phyloP scores from a whole-genome alignment of 805 yeast species.

The Kazachstania bromeliacearum region DNA sequence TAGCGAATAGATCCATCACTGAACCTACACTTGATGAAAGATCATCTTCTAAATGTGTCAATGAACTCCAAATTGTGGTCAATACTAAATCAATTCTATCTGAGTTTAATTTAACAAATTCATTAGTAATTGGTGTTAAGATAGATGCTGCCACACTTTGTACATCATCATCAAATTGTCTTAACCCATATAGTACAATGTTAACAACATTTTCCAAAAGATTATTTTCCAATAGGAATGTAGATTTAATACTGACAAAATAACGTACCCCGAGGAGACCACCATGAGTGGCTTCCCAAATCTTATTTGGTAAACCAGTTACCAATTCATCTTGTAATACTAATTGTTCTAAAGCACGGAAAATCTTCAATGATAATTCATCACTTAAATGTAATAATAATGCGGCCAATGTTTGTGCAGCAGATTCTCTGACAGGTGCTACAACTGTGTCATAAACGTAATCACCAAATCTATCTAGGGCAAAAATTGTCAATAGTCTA shows the following conservation, averaged over 20 bases:
- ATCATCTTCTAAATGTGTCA: constrained; percentile 81
- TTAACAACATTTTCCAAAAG: constrained; percentile 62
- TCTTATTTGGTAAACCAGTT: constrained; percentile 35
- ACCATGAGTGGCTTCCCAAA: constrained; percentile 98
- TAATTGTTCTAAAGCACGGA: constrained; percentile 53
- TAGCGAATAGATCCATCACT: constrained; percentile 87
- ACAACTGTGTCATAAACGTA: constrained; percentile 95
- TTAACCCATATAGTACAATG: constrained; percentile 81
- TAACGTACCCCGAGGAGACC: constrained; percentile 91
- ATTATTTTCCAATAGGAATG: constrained; percentile 49
- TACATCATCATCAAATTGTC: constrained; percentile 81
- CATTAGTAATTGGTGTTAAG: constrained; percentile 78
- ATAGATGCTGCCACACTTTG: constrained; percentile 96
- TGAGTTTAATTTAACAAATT: constrained; percentile 61
- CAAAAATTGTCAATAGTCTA: constrained; percentile 73
- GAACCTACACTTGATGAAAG: constrained; percentile 91
- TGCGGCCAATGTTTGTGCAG: constrained; percentile 91
- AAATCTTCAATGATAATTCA: constrained; percentile 49
- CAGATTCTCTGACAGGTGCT: constrained; percentile 95
- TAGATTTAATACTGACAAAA: constrained; percentile 81
- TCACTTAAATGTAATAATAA: constrained; percentile 60
- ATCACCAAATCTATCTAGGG: constrained; percentile 93
- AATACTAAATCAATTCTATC: constrained; percentile 38
- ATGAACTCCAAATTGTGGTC: constrained; percentile 81
- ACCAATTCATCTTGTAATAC: constrained; percentile 49